Percentiles rank a stretch among this genome's conserved stretches.
Evolutionary conservation across 257 asterid genomes (phyloP).

Genomic region (Forsythia viridissima): DNA sequence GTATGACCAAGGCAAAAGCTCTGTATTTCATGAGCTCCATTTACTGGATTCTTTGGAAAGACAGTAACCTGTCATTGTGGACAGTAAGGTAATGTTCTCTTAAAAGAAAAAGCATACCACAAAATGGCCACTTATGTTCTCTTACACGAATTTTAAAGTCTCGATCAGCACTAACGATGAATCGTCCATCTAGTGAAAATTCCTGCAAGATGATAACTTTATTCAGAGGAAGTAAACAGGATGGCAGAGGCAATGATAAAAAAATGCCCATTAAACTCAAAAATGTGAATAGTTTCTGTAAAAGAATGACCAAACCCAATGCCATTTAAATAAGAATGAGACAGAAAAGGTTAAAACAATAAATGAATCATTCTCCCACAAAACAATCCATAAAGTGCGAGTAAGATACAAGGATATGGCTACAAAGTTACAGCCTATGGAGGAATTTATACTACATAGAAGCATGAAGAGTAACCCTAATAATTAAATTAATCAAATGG

Average conservation of each 20-base stretch:
- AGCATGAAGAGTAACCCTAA: neutral
- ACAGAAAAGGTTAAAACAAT: neutral
- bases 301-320: neutral
- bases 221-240: neutral
- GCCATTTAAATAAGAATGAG: neutral
- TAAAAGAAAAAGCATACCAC: neutral
- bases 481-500: slow-evolving; percentile 4
- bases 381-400: neutral
- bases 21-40: slow-evolving; percentile 88
- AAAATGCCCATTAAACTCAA: neutral
- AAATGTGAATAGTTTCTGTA: neutral
- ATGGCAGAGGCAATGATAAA: neutral
- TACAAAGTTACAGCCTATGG: neutral
- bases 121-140: slow-evolving; percentile 14
- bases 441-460: neutral
- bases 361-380: neutral
- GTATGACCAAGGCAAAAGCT: slow-evolving; percentile 95
- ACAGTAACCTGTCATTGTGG: slow-evolving; percentile 62
- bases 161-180: slow-evolving; percentile 83
- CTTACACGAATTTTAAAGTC: slow-evolving; percentile 95
- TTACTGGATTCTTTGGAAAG: slow-evolving; percentile 68
- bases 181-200: slow-evolving; percentile 75
- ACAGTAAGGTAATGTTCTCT: slow-evolving; percentile 20
- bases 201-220: slow-evolving; percentile 51
- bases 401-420: neutral